A percentile compares a stretch with the other conserved stretches of the same genome.
phyloP scores from a whole-genome alignment of 2,329 filamentous ascomycete genomes.

The Claviceps sp. region DNA sequence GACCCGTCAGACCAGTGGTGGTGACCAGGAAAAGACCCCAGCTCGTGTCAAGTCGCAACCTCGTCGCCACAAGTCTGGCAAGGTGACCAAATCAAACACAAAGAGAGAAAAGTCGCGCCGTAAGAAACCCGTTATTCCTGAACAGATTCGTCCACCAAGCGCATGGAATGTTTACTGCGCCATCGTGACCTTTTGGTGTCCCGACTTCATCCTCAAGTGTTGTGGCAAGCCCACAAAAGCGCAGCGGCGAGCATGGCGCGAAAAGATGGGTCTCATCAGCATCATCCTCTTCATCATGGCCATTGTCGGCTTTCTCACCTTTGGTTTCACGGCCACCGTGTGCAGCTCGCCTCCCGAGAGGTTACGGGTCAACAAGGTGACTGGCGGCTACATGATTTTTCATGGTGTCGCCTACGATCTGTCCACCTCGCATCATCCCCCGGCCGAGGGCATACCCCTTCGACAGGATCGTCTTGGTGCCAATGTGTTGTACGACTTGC shows the following conservation, averaged over 20 bases:
- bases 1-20: constrained; percentile 20
- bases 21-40: constrained; percentile 20
- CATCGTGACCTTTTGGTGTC: constrained; percentile 88
- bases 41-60: constrained; percentile 19
- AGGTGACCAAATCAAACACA: constrained; percentile 34
- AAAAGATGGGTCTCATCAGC: constrained; percentile 95
- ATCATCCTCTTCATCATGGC: constrained; percentile 80
- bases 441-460: constrained; percentile 61
- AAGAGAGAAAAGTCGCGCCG: constrained; percentile 33
- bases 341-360: constrained; percentile 61
- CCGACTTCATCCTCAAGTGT: constrained; percentile 69
- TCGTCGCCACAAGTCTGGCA: constrained; percentile 38
- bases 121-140: constrained; percentile 39
- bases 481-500: constrained; percentile 81
- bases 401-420: constrained; percentile 86
- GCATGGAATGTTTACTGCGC: constrained; percentile 94
- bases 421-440: constrained; percentile 60
- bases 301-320: constrained; percentile 88
- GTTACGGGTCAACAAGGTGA: constrained; percentile 71
- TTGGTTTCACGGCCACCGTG: constrained; percentile 84
- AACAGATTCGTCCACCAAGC: constrained; percentile 65
- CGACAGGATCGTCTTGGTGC: constrained; percentile 34
- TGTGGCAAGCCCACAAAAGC: constrained; percentile 76
- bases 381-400: constrained; percentile 82
- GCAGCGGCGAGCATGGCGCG: constrained; percentile 86